Conservation (phyloP, 2,329 filamentous ascomycete species). For the Chrysoporthe cubensis region DNA sequence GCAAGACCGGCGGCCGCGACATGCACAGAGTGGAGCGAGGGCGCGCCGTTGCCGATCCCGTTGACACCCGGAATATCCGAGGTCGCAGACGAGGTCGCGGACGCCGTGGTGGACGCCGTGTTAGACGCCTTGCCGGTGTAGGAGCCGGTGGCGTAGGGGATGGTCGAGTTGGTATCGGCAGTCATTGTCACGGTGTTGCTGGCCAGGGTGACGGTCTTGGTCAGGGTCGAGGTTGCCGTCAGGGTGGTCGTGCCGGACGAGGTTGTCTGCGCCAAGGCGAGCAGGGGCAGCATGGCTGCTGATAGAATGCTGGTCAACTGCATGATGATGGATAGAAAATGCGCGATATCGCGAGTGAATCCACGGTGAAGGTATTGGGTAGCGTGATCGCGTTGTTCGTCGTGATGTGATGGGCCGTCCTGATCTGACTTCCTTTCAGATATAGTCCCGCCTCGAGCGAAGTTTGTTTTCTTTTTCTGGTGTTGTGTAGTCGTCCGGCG, state of each 20-base stretch:
- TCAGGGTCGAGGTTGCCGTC: conserved; percentile 56
- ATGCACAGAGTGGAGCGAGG: conserved; percentile 47
- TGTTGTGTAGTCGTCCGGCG: conserved; percentile 20
- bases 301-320: conserved; percentile 50
- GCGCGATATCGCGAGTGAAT: conserved; percentile 20
- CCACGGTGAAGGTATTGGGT: conserved; percentile 22
- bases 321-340: conserved; percentile 38
- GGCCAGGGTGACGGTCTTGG: conserved; percentile 47
- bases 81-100: conserved; percentile 35
- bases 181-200: conserved; percentile 41
- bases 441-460: not conserved
- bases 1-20: conserved; percentile 54
- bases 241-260: conserved; percentile 52
- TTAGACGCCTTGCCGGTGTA: conserved; percentile 25
- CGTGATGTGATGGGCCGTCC: not conserved
- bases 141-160: conserved; percentile 40
- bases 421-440: not conserved
- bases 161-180: conserved; percentile 25
- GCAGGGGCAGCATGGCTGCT: conserved; percentile 55
- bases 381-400: conserved; percentile 16
- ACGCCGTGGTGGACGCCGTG: conserved; percentile 32
- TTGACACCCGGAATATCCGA: conserved; percentile 42
- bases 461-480: not conserved
- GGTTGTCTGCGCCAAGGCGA: conserved; percentile 51
- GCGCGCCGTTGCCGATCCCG: conserved; percentile 36